Base-by-base conservation (phyloP, 768 basidiomycete species). In the Kwoniella sp. region DNA sequence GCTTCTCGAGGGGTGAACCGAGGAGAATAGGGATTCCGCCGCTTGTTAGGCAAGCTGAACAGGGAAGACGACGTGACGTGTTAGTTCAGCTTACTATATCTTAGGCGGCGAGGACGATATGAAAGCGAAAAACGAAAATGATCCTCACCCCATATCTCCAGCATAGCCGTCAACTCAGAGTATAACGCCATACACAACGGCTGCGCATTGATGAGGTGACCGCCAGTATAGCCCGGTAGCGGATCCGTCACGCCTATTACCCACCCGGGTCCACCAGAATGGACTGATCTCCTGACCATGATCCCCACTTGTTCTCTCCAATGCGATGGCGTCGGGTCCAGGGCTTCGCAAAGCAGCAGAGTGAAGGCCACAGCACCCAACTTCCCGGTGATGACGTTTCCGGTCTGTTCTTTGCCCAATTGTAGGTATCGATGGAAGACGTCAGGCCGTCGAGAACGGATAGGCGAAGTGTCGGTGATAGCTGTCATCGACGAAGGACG, bases 101-200 rank as follows among this genome's bases (percentile, higher is more conserved):
- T n/a, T n/a, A n/a, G n/a, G n/a, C n/a, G n/a, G n/a, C n/a, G n/a
- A n/a, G n/a, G n/a, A n/a, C n/a, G n/a, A n/a, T n/a, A n/a, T n/a
- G n/a, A n/a, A n/a, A n/a, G n/a, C n/a, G n/a, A n/a, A n/a, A n/a
- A n/a, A n/a, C n/a, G n/a, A n/a, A n/a, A n/a, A n/a, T n/a, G n/a
- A n/a, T n/a, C n/a, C 54, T 55, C 36, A 55, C 54, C 30, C 24
- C 40, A 55, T 37, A 55, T 40, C 15, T 55, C 54, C 5, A 55
- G 33, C 54, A 55, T 55, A 36, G 54, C 54, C 19, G 54, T n/a
- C 36, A 55, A 21, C 26, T 55, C 54, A 19, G 27, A 24, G 40
- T 55, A 55, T 24, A 55, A 40, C 22, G 54, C 30, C 30, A 37
- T 36, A 6, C 33, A 55, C 40, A 55, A 55, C 19, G 54, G 54